phyloP scores from a whole-genome alignment of 495 filamentous ascomycete species.

The Lichenothelia convexa region DNA sequence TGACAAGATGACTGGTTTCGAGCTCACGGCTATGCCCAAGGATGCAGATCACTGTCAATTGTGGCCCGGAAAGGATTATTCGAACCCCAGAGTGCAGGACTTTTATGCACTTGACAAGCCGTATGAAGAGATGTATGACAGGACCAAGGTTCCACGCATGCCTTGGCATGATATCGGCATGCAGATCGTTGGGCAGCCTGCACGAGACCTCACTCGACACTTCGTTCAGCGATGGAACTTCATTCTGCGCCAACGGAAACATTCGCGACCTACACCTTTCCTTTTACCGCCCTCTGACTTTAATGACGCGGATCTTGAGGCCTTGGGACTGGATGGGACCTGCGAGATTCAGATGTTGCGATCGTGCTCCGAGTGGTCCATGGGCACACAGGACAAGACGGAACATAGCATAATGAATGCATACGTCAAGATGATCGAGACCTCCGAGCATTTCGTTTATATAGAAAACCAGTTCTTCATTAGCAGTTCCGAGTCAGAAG shows the following conservation, averaged over 20 bases:
- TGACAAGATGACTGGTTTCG: conserved; percentile 91
- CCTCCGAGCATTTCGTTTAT: conserved; percentile 94
- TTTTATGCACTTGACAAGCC: conserved; percentile 89
- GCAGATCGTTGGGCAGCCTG: conserved; percentile 95
- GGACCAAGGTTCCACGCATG: conserved; percentile 75
- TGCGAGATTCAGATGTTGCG: conserved; percentile 93
- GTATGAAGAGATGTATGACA: conserved; percentile 98
- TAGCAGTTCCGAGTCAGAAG: conserved; percentile 75
- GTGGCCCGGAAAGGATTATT: conserved; percentile 98
- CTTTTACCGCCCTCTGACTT: conserved; percentile 87
- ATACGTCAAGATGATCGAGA: conserved; percentile 84
- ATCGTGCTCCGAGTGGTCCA: conserved; percentile 78
- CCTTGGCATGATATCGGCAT: conserved; percentile 98
- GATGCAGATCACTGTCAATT: conserved; percentile 90
- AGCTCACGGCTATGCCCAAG: conserved; percentile 50
- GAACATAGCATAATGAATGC: conserved; percentile 94
- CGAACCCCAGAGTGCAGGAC: conserved; percentile 85
- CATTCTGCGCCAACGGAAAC: conserved; percentile 80
- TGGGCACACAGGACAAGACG: conserved; percentile 61
- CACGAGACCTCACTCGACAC: conserved; percentile 81
- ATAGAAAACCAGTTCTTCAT: conserved; percentile 99
- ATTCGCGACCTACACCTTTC: conserved; percentile 84
- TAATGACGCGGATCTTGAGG: conserved; percentile 64
- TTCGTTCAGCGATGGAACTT: conserved; percentile 99
- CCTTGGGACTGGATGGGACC: conserved; percentile 72